A percentile compares a stretch with the other conserved stretches of the same genome.
phyloP scores from a whole-genome alignment of 345 rosid species.

The Jatropha curcas region DNA sequence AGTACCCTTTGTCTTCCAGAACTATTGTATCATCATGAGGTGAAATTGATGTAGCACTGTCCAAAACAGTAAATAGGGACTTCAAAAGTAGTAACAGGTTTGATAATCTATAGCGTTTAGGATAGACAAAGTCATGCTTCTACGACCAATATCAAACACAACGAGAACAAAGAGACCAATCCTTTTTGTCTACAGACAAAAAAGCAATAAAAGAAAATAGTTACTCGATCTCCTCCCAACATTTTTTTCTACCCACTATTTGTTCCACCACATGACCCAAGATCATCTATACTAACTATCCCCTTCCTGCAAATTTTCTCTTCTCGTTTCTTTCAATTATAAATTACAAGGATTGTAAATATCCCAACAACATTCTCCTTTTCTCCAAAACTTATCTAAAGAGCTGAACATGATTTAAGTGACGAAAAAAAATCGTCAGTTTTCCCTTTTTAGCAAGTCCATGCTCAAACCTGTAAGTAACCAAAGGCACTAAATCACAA shows the following conservation, averaged over 20 bases:
- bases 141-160: neutral
- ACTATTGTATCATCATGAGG: neutral
- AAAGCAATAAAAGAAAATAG: neutral
- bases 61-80: neutral
- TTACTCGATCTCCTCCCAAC: neutral
- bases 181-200: neutral
- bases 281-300: too few species aligned
- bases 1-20: neutral
- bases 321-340: too few species aligned
- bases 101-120: neutral
- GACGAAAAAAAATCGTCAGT: neutral
- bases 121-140: neutral
- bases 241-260: neutral
- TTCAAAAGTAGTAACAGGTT: neutral
- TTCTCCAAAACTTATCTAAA: neutral
- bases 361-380: neutral
- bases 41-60: neutral
- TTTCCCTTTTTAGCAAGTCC: too few species aligned
- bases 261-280: neutral
- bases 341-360: neutral
- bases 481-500: too few species aligned
- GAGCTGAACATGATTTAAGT: too few species aligned
- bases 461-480: neutral
- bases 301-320: too few species aligned
- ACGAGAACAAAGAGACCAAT: neutral